phyloP scores from a whole-genome alignment of 2,329 filamentous ascomycete genomes.

The Microsporum canis region DNA sequence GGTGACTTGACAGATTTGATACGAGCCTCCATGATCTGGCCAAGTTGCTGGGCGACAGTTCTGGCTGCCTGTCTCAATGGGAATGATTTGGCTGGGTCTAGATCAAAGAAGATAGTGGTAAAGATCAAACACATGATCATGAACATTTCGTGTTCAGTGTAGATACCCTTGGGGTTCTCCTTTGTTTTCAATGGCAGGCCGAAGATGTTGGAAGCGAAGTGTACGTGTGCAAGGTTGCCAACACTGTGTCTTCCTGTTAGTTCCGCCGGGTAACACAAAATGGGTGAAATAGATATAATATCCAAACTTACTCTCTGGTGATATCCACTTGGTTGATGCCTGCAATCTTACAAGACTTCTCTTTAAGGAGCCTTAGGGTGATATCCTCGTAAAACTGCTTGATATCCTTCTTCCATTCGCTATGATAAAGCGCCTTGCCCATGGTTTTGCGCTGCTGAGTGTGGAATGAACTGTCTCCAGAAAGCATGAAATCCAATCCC shows the following conservation, averaged over 20 bases:
- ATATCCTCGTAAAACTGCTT: constrained; percentile 18
- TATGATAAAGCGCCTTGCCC: constrained; percentile 16
- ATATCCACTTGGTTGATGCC: constrained; percentile 27
- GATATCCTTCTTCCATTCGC: constrained; percentile 16
- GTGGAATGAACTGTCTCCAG: constrained; percentile 14
- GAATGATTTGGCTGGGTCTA: constrained; percentile 39
- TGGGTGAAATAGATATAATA: background rate
- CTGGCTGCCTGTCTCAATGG: constrained; percentile 36
- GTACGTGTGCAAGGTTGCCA: constrained; percentile 20
- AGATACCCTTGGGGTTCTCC: constrained; percentile 24
- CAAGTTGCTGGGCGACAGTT: constrained; percentile 31
- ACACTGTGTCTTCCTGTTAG: constrained; percentile 8
- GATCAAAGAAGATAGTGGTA: constrained; percentile 39
- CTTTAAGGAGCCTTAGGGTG: constrained; percentile 14
- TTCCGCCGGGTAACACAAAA: background rate
- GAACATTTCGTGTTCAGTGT: constrained; percentile 46
- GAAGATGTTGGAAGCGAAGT: constrained; percentile 20
- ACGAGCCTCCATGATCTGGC: constrained; percentile 30
- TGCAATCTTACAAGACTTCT: constrained; percentile 52
- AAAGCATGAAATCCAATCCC: constrained; percentile 16
- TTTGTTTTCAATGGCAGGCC: constrained; percentile 18
- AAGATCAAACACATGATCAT: constrained; percentile 35
- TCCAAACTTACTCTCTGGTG: constrained; percentile 23
- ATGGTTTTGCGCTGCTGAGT: constrained; percentile 15
- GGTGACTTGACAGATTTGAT: constrained; percentile 33